Conservation (phyloP, 1,139 yeast species). For the Candida dubliniensis region DNA sequence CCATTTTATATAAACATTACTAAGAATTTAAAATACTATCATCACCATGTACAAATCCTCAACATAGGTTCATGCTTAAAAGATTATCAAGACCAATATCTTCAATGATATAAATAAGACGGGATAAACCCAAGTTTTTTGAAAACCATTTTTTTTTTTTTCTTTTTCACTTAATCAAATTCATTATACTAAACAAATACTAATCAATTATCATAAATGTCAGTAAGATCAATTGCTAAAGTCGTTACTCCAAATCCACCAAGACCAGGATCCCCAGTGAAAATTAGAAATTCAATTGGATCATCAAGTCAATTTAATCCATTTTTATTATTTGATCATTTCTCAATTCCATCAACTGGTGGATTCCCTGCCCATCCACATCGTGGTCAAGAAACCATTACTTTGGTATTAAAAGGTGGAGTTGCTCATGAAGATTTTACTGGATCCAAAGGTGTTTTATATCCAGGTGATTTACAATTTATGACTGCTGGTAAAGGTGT, state of each 20-base stretch:
- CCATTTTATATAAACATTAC: no score
- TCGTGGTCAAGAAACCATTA: slow-evolving; percentile 86
- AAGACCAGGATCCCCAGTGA: slow-evolving; percentile 2
- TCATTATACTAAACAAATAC: not conserved
- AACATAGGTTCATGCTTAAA: no score
- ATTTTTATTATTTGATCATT: slow-evolving; percentile 82
- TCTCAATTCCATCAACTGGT: slow-evolving; percentile 50
- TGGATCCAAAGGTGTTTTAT: slow-evolving; percentile 73
- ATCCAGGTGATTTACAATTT: slow-evolving; percentile 86
- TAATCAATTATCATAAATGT: not conserved
- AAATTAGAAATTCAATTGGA: slow-evolving; percentile 4
- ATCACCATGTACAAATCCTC: no score
- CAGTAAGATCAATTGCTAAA: slow-evolving; percentile 4
- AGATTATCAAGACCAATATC: no score
- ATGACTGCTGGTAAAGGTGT: slow-evolving; percentile 95
- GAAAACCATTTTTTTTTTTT: not conserved
- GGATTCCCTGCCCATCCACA: slow-evolving; percentile 96
- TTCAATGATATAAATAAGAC: no score
- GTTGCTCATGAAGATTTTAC: slow-evolving; percentile 93
- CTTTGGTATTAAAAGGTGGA: slow-evolving; percentile 70
- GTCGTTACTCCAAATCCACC: slow-evolving; percentile 3
- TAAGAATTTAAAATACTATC: no score
- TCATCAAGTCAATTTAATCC: slow-evolving; percentile 69
- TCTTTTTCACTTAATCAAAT: not conserved
- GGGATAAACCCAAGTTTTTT: not conserved